Evolutionary conservation across 1,284 basidiomycete species (phyloP).

Genomic region (Irpex sp.): DNA sequence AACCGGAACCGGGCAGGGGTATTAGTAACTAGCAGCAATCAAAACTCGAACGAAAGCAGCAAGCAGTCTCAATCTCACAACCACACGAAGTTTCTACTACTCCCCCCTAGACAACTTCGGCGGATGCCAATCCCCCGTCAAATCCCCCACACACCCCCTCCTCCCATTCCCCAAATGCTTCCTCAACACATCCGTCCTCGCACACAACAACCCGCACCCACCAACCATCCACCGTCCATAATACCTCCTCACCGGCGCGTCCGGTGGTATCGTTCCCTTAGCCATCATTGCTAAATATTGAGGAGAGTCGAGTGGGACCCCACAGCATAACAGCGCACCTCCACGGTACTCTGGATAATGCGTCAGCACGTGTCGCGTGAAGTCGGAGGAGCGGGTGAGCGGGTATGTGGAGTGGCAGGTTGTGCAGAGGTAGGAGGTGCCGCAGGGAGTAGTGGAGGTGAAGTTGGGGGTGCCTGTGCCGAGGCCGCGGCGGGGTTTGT

Average conservation of each 20-base stretch:
- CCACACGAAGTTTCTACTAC: too few relatives aligned
- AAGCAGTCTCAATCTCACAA: too few relatives aligned
- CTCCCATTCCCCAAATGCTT: not conserved
- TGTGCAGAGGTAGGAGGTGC: not conserved
- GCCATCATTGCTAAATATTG: not conserved
- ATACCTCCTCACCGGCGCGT: not conserved
- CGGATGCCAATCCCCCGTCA: not conserved
- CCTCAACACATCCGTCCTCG: not conserved
- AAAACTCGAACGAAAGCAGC: too few relatives aligned
- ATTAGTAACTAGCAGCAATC: too few relatives aligned
- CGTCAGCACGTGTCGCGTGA: not conserved
- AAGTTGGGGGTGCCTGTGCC: not conserved
- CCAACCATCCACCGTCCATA: not conserved
- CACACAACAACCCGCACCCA: not conserved
- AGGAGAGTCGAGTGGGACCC: not conserved
- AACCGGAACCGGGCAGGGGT: too few relatives aligned
- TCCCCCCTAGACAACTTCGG: not conserved
- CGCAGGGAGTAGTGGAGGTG: not conserved
- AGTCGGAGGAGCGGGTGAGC: not conserved
- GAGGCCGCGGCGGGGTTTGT: not conserved
- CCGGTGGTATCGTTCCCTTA: not conserved
- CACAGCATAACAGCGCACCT: not conserved
- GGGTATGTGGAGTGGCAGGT: not conserved
- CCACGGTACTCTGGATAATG: not conserved
- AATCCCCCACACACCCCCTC: not conserved